phyloP scores from a whole-genome alignment of 192 early-diverging fungal genomes.

The Coemansia sp. region DNA sequence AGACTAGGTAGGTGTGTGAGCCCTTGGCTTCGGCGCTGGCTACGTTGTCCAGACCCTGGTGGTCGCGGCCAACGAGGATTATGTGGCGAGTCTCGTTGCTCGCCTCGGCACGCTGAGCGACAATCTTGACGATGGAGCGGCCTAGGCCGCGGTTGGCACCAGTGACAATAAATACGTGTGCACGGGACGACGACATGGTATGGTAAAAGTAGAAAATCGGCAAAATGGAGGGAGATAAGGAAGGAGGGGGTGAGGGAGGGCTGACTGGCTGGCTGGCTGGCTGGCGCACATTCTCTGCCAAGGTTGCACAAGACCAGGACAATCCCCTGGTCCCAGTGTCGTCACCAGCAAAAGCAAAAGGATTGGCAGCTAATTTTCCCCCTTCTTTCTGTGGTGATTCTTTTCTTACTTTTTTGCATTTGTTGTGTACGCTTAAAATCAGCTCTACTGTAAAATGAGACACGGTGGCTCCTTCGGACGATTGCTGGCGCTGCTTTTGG shows the following conservation, averaged over 20 bases:
- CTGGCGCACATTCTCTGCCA: no score
- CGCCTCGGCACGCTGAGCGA: slow-evolving; percentile 27
- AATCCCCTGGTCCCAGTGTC: no score
- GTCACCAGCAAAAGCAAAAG: no score
- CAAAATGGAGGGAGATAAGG: slow-evolving; percentile 1
- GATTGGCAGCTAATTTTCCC: no score
- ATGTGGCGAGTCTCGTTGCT: slow-evolving; percentile 35
- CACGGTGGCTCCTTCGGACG: slow-evolving; percentile 4
- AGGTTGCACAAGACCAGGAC: not conserved
- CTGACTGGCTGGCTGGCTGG: no score
- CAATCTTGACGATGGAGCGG: slow-evolving; percentile 47
- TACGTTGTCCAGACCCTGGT: slow-evolving; percentile 24
- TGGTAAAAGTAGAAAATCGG: not conserved
- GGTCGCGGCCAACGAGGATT: slow-evolving; percentile 62
- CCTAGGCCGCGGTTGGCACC: slow-evolving; percentile 71
- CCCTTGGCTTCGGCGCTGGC: slow-evolving; percentile 7
- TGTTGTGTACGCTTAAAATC: not conserved
- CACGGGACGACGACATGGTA: not conserved
- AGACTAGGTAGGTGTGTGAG: slow-evolving; percentile 14
- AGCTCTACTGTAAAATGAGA: slow-evolving; percentile 1
- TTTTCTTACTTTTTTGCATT: slow-evolving; percentile 6
- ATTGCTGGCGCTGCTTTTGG: slow-evolving; percentile 9
- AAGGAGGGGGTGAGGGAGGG: not conserved
- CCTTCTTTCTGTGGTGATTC: not conserved
- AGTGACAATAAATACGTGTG: slow-evolving; percentile 53